These are phyloP conservation scores for Trichoderma pleuroti DNA, from an alignment of 2,329 filamentous ascomycete genomes.

Conservation along the genomic window DNA sequence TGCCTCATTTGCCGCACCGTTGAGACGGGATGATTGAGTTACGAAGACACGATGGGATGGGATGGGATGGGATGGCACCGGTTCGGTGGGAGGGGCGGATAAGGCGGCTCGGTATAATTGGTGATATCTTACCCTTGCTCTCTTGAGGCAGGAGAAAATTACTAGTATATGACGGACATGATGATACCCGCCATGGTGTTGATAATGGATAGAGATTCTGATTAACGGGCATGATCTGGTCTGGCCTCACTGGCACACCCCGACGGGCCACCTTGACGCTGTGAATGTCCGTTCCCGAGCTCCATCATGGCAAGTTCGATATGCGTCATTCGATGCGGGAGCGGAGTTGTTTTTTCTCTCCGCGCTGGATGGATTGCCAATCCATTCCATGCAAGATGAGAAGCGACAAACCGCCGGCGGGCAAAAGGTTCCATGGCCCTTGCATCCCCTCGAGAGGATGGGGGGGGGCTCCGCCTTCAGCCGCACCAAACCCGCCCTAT, in stretches of 20 bases:
- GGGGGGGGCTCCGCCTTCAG: background rate
- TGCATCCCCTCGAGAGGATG: background rate
- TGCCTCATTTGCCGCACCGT: constrained; percentile 21
- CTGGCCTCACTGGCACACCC: background rate
- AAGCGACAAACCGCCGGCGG: background rate
- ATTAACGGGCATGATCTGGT: background rate
- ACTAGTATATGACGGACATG: constrained; percentile 4
- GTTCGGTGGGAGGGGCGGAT: constrained; percentile 1
- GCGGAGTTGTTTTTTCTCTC: background rate
- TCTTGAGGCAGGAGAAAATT: constrained; percentile 5
- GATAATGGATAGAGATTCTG: background rate
- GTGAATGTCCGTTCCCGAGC: background rate
- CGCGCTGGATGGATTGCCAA: background rate
- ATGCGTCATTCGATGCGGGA: background rate
- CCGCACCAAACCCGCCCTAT: background rate
- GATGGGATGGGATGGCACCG: constrained; percentile 24
- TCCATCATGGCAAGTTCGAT: background rate
- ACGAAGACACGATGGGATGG: constrained; percentile 32
- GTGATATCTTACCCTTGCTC: constrained; percentile 15
- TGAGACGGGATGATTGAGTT: constrained; percentile 27
- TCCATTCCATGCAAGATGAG: background rate
- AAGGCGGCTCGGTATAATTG: constrained; percentile 14
- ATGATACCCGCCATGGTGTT: constrained; percentile 2
- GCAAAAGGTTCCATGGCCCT: background rate
- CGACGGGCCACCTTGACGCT: background rate